Conservation (phyloP, 2,329 filamentous ascomycete species). For the Penicillium polonicum region DNA sequence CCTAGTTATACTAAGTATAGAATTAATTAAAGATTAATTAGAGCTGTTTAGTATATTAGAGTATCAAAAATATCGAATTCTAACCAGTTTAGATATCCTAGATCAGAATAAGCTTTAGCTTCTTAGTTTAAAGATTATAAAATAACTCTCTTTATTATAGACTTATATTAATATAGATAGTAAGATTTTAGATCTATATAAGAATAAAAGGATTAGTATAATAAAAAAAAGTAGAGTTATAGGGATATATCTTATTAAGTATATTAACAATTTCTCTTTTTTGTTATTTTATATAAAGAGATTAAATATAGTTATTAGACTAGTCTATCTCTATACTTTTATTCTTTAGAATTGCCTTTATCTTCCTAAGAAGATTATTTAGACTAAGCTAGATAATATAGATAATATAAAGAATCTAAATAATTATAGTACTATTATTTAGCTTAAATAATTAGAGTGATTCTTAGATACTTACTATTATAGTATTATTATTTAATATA, state of each 20-base stretch:
- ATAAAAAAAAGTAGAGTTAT: not conserved
- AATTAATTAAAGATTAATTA: not conserved
- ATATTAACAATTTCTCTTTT: not conserved
- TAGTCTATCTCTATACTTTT: not conserved
- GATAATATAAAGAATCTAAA: not conserved
- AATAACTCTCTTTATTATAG: not conserved
- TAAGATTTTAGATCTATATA: not conserved
- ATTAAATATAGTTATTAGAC: not conserved
- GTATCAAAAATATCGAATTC: not conserved
- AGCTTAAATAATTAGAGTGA: not conserved
- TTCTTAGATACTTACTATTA: not conserved
- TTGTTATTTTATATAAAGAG: not conserved
- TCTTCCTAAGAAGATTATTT: not conserved
- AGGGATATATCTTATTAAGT: not conserved
- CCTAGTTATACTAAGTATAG: too few species aligned
- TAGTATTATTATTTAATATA: not conserved
- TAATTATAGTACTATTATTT: not conserved
- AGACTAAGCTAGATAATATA: constrained; percentile 1
- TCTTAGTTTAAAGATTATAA: not conserved
- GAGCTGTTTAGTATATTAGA: not conserved
- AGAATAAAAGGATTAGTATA: not conserved
- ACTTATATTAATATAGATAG: not conserved
- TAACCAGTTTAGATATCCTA: not conserved
- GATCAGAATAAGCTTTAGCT: not conserved
- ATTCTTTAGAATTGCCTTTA: not conserved